A percentile compares a stretch with the other conserved stretches of the same genome.
Evolutionary conservation across 2,329 filamentous ascomycete genomes (phyloP).

Genomic region (Balansia obtecta): DNA sequence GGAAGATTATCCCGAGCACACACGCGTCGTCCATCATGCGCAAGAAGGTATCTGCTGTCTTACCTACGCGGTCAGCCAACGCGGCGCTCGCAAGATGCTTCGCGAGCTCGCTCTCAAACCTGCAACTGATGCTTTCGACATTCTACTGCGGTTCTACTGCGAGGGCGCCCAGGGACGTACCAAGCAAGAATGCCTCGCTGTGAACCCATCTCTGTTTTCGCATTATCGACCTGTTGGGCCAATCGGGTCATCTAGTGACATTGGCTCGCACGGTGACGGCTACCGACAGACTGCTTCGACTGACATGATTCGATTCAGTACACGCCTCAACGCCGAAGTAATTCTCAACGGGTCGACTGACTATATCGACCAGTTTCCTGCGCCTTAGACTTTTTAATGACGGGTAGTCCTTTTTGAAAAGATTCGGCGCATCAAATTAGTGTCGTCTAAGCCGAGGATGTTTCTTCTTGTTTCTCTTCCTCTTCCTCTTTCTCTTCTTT

Average conservation of each 20-base stretch:
- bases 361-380: conserved; percentile 13
- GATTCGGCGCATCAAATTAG: no score
- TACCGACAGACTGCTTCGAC: conserved; percentile 19
- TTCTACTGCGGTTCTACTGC: conserved; percentile 34
- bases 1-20: conserved; percentile 25
- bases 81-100: conserved; percentile 29
- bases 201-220: conserved; percentile 32
- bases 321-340: conserved; percentile 26
- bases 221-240: conserved; percentile 29
- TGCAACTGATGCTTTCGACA: conserved; percentile 28
- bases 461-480: no score
- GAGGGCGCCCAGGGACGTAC: conserved; percentile 22
- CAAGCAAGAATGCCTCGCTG: conserved; percentile 26
- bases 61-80: conserved; percentile 32
- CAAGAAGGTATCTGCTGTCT: conserved; percentile 27
- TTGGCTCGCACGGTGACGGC: conserved; percentile 19
- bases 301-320: conserved; percentile 26
- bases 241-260: conserved; percentile 22
- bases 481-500: no score
- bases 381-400: no score
- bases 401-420: no score
- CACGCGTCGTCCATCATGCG: conserved; percentile 29
- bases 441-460: no score
- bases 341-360: conserved; percentile 22
- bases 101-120: conserved; percentile 29